phyloP scores from a whole-genome alignment of 169 alveolate genomes.

The Babesia gibsoni region DNA sequence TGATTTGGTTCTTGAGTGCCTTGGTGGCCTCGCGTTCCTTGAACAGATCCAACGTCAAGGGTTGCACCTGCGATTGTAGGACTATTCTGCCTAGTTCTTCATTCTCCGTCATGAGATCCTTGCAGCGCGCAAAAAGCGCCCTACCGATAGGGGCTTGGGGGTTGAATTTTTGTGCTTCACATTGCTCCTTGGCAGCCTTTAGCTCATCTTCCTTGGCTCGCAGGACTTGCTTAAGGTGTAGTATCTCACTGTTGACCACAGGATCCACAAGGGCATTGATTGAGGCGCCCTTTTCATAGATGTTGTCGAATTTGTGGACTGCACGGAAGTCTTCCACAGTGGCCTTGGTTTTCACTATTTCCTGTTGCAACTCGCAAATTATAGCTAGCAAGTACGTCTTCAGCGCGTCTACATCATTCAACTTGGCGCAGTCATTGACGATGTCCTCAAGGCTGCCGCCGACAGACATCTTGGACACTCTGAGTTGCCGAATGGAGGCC shows the following conservation, averaged over 20 bases:
- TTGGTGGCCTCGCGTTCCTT: conserved; percentile 45
- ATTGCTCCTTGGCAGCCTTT: conserved; percentile 3
- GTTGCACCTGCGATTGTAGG: conserved; percentile 48
- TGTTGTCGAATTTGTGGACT: conserved; percentile 14
- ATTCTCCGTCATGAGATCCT: conserved; percentile 34
- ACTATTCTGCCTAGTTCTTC: conserved; percentile 46
- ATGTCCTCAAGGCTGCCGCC: conserved; percentile 15
- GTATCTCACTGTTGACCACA: conserved; percentile 43
- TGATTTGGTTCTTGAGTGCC: conserved; percentile 35
- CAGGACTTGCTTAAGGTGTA: conserved; percentile 32
- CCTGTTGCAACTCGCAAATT: conserved; percentile 45
- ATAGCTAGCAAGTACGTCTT: conserved; percentile 33
- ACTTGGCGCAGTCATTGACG: conserved; percentile 12
- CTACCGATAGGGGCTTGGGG: conserved; percentile 43
- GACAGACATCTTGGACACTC: not conserved
- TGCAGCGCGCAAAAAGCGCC: conserved; percentile 36
- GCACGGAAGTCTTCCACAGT: conserved; percentile 42
- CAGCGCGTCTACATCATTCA: conserved; percentile 26
- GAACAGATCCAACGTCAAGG: conserved; percentile 42
- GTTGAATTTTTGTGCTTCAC: conserved; percentile 16
- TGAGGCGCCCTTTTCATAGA: not conserved
- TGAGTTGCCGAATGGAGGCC: too few relatives aligned
- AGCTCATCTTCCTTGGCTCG: conserved; percentile 11
- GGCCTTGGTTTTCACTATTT: conserved; percentile 43
- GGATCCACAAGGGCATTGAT: conserved; percentile 39